Evolutionary conservation across 129 eudicot species (phyloP).

Genomic region (Dittrichia graveolens): DNA sequence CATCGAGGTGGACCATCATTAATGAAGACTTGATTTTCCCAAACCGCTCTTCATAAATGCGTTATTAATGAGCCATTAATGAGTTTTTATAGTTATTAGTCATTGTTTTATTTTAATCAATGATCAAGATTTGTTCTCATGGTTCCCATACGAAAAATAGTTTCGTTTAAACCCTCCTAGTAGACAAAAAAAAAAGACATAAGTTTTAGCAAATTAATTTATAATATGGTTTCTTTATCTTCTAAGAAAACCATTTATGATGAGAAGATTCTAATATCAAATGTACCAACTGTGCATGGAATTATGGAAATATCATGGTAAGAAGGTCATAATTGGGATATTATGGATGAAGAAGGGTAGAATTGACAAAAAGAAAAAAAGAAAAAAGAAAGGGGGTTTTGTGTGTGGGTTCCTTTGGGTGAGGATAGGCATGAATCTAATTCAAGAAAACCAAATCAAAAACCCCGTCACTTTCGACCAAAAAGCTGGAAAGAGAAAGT

Average conservation of each 20-base stretch:
- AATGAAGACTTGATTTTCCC: no score
- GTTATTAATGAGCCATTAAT: no score
- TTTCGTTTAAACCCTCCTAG: no score
- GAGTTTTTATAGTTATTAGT: no score
- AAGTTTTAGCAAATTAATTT: neutral
- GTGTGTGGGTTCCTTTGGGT: conserved; percentile 26
- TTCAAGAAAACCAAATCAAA: conserved; percentile 33
- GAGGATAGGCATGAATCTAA: conserved; percentile 38
- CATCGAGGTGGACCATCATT: no score
- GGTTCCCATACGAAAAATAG: no score
- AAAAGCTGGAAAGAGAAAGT: conserved; percentile 39
- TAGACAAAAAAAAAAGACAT: no score
- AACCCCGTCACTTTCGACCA: conserved; percentile 39
- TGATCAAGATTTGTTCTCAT: no score
- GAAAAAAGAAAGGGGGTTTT: conserved; percentile 10
- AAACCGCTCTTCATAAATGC: no score
- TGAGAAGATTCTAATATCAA: neutral
- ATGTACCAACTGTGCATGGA: conserved; percentile 26
- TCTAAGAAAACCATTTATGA: neutral
- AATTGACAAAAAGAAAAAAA: conserved; percentile 20
- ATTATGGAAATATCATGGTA: conserved; percentile 17
- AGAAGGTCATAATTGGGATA: conserved; percentile 25
- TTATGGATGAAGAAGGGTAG: conserved; percentile 14
- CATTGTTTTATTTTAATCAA: no score
- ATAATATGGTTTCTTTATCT: neutral